Base-by-base conservation (phyloP, 352 stramenopile genomes). In the Hyaloperonospora brassicae region DNA sequence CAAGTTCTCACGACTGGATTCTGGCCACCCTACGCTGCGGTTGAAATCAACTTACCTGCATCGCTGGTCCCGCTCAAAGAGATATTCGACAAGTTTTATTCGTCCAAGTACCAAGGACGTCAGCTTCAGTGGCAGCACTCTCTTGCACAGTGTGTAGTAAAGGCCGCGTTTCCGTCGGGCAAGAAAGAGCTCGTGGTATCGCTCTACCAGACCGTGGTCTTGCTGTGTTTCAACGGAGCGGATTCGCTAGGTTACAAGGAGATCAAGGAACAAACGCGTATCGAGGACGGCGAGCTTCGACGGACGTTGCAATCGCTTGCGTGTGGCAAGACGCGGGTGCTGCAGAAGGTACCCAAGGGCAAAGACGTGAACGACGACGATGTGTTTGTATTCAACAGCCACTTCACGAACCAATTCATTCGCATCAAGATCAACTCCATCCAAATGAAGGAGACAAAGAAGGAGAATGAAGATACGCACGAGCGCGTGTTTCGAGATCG, bases 1-100 rank as follows among this genome's bases (percentile, higher is more conserved):
- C 94, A 98, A 55, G 95, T 98, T 21, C 69, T 99, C 1, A 98
- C 95, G 10, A 98, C 93, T 27, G 95, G 95, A 10, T 98, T 98
- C 63, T 99, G 97, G 97, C 97, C 97, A 7, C 86, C 84, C 21
- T 98, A 98, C 53, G 81, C 89, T 8, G 62, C 74, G 17, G 84
- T 84, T 17, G 86, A 96, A 30, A 79, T 96, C 39, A 90, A 77
- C 24, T 39, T 96, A 14, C 87, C 85, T 9, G 55, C 62, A 34
- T 57, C 64, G 9, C 53, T 96, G 10, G 54, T 84, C 36, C 70
- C 69, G 42, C 59, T 89, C 8, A 87, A 92, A 52, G 69, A 86
- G 31, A 89, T 93, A 47, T 96, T 96, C 47, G 74, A 95, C 55
- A 70, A 84, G 13, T 97, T 96, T 43, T 97, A 97, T 65, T 76